phyloP scores from a whole-genome alignment of 306 rosid species.

The Dalbergia cochinchinensis region DNA sequence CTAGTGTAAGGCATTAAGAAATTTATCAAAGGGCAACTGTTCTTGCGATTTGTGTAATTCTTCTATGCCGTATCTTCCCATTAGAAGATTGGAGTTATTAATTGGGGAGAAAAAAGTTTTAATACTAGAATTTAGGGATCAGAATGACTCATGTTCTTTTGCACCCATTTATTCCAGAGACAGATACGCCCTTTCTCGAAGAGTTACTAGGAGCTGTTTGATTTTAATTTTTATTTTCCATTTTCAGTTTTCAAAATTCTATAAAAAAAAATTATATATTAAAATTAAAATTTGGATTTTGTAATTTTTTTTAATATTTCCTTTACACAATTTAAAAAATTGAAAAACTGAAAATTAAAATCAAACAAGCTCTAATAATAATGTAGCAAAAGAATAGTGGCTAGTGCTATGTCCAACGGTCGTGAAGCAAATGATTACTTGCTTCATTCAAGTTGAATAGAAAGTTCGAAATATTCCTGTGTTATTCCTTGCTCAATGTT shows the following conservation, averaged over 20 bases:
- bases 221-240: too few relatives aligned
- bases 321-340: too few relatives aligned
- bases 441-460: conserved; percentile 9
- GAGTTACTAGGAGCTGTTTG: too few relatives aligned
- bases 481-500: background rate
- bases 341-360: too few relatives aligned
- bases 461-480: background rate
- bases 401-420: background rate
- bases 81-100: background rate
- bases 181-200: background rate
- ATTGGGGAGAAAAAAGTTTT: too few relatives aligned
- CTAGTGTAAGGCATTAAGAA: background rate
- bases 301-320: too few relatives aligned
- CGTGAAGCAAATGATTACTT: background rate
- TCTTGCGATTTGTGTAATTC: background rate
- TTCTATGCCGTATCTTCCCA: background rate
- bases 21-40: background rate
- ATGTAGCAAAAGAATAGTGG: background rate
- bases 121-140: too few relatives aligned
- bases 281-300: too few relatives aligned
- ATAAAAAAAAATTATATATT: too few relatives aligned
- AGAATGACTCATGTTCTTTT: background rate
- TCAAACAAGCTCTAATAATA: too few relatives aligned
- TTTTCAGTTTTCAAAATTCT: too few relatives aligned
- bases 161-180: background rate